These are phyloP conservation scores for Daedaleopsis nitida DNA, from an alignment of 768 basidiomycete species.

Conservation along the genomic window DNA sequence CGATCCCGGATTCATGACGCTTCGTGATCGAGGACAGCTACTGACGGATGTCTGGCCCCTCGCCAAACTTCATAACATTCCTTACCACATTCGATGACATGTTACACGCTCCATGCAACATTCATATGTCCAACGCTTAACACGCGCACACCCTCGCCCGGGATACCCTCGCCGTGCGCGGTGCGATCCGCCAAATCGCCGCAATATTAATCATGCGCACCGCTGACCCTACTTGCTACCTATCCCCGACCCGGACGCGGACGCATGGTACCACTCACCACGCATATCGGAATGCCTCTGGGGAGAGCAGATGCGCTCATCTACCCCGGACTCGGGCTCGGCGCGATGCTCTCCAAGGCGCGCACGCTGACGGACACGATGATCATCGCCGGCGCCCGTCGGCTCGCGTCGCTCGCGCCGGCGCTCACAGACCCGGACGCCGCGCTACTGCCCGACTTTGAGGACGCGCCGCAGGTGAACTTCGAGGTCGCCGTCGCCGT, in stretches of 20 bases:
- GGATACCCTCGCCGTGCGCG: too few species aligned
- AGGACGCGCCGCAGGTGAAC: slow-evolving; percentile 70
- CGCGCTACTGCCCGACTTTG: slow-evolving; percentile 78
- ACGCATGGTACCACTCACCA: not conserved
- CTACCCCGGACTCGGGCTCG: slow-evolving; percentile 85
- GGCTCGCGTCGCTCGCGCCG: slow-evolving; percentile 78
- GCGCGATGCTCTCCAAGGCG: slow-evolving; percentile 68
- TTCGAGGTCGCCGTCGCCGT: slow-evolving; percentile 82
- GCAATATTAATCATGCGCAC: not conserved
- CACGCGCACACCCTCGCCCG: not conserved
- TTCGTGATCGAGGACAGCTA: slow-evolving; percentile 1
- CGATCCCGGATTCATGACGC: not conserved
- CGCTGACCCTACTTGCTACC: not conserved
- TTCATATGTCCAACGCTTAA: not conserved
- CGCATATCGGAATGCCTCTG: too few species aligned
- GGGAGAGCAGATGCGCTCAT: slow-evolving; percentile 61
- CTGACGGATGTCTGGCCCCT: not conserved
- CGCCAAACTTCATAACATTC: too few species aligned
- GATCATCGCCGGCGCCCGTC: slow-evolving; percentile 79
- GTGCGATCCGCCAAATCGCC: not conserved
- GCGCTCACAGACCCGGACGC: slow-evolving; percentile 69
- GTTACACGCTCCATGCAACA: not conserved
- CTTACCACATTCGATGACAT: too few species aligned
- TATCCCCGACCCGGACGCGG: not conserved
- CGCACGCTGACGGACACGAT: slow-evolving; percentile 73